A percentile compares a stretch with the other conserved stretches of the same genome.
These are phyloP conservation scores for Metarhizium guizhouense DNA, from an alignment of 2,329 filamentous ascomycete species.

Conservation along the genomic window DNA sequence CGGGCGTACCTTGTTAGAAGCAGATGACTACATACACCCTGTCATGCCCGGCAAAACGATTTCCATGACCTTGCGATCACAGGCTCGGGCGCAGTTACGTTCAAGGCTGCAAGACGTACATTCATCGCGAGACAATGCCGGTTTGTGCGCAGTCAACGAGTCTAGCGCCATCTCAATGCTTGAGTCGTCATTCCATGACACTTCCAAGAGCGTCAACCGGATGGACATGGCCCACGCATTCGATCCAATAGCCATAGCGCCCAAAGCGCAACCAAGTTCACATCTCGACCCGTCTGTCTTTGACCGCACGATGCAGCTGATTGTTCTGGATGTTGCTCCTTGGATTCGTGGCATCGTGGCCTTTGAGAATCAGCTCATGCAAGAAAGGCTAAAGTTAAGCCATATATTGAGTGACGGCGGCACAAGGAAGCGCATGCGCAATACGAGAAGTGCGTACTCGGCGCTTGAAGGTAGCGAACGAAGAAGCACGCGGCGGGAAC, in stretches of 20 bases:
- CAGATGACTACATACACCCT: slow-evolving; percentile 25
- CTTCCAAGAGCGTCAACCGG: slow-evolving; percentile 27
- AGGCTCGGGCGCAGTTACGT: slow-evolving; percentile 15
- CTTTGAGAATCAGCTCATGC: slow-evolving; percentile 63
- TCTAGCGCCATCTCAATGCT: slow-evolving; percentile 25
- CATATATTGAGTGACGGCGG: slow-evolving; percentile 53
- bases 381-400: slow-evolving; percentile 54
- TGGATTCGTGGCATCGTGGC: slow-evolving; percentile 81
- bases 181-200: slow-evolving; percentile 24
- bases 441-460: slow-evolving; percentile 64
- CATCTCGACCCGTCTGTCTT: slow-evolving; percentile 64
- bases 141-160: slow-evolving; percentile 23
- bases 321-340: slow-evolving; percentile 74
- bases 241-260: slow-evolving; percentile 47
- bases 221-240: slow-evolving; percentile 50
- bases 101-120: not conserved
- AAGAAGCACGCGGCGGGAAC: slow-evolving; percentile 56
- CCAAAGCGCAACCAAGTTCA: slow-evolving; percentile 26
- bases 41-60: slow-evolving; percentile 16
- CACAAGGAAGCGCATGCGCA: slow-evolving; percentile 47
- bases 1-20: slow-evolving; percentile 40
- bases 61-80: slow-evolving; percentile 20
- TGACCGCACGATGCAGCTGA: slow-evolving; percentile 57
- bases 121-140: not conserved
- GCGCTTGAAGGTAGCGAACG: slow-evolving; percentile 69